Conservation (phyloP, 2,329 filamentous ascomycete species). For the Neurospora sp. region DNA sequence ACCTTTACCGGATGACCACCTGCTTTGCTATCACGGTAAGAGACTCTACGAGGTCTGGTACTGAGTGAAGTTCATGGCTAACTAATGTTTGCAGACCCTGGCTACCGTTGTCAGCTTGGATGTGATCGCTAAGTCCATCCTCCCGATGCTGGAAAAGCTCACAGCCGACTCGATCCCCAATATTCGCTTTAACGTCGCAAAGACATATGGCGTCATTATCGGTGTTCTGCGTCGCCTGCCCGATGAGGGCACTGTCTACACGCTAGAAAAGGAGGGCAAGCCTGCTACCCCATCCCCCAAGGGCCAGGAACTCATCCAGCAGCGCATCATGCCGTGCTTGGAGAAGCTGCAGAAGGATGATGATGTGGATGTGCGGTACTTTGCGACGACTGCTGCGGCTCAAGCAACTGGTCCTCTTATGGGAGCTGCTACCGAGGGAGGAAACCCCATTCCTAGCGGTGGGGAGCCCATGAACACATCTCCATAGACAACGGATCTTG, state of each 20-base stretch:
- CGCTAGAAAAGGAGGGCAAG: constrained; percentile 68
- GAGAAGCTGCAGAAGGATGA: constrained; percentile 95
- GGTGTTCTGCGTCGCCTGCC: constrained; percentile 86
- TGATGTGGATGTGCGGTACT: constrained; percentile 96
- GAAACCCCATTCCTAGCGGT: constrained; percentile 16
- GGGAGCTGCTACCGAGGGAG: constrained; percentile 18
- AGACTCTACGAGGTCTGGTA: constrained; percentile 15
- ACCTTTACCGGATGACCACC: constrained; percentile 99
- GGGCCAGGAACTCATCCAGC: constrained; percentile 71
- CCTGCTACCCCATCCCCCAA: constrained; percentile 55
- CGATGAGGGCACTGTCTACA: constrained; percentile 74
- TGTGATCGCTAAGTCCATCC: constrained; percentile 84
- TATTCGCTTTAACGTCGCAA: constrained; percentile 98
- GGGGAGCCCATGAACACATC: constrained; percentile 57
- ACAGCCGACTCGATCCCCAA: constrained; percentile 94
- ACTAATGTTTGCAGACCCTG: constrained; percentile 56
- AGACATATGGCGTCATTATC: constrained; percentile 87
- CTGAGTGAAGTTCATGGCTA: neutral
- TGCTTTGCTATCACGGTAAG: constrained; percentile 96
- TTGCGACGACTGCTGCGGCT: constrained; percentile 80
- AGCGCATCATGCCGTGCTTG: constrained; percentile 78
- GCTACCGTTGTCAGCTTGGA: constrained; percentile 86
- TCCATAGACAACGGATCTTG: constrained; percentile 42
- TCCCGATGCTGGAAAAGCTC: constrained; percentile 93
- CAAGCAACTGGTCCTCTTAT: constrained; percentile 33